Evolutionary conservation across 345 rosid genomes (phyloP).

Genomic region (Corymbia maculata): DNA sequence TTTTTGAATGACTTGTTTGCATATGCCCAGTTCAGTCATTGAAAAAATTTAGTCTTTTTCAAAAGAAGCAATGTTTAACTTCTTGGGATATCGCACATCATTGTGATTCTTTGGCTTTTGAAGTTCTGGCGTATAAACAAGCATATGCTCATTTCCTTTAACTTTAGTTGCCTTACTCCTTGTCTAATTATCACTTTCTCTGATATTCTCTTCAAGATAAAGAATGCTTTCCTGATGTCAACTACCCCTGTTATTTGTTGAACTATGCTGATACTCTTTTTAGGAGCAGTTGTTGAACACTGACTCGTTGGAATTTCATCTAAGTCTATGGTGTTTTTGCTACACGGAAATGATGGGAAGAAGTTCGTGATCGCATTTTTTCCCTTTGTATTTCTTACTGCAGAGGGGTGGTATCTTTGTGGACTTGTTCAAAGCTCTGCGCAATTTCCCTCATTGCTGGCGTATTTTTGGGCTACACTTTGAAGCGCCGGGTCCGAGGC

Average conservation of each 20-base stretch:
- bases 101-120: neutral
- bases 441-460: conserved; percentile 73
- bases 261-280: neutral
- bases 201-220: neutral
- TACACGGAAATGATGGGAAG: neutral
- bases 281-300: neutral
- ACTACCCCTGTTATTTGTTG: neutral
- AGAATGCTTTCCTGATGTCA: neutral
- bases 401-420: conserved; percentile 47
- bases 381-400: neutral
- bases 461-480: conserved; percentile 62
- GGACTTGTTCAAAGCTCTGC: conserved; percentile 82
- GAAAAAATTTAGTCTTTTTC: neutral
- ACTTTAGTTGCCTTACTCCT: neutral
- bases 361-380: neutral
- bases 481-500: conserved; percentile 52
- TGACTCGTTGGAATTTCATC: neutral
- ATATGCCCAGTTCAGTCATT: neutral
- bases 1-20: neutral
- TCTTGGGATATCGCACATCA: neutral
- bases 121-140: neutral
- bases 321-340: neutral
- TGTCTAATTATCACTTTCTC: neutral
- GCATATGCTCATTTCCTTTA: accelerated
- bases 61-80: neutral